These are phyloP conservation scores for Claviceps cyperi DNA, from an alignment of 2,329 filamentous ascomycete genomes.

Conservation along the genomic window DNA sequence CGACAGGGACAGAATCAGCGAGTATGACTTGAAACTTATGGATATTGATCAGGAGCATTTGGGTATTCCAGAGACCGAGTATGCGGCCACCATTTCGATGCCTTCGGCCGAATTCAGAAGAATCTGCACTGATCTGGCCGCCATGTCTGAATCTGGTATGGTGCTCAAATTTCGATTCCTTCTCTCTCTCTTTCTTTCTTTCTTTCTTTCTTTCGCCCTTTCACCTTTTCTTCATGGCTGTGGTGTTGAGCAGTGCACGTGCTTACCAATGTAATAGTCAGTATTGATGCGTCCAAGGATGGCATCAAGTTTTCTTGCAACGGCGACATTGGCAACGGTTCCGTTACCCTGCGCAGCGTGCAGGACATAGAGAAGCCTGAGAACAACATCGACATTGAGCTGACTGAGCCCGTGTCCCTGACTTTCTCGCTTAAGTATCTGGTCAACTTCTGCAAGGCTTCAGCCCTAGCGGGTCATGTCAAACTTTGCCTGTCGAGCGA, in stretches of 20 bases:
- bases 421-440: slow-evolving; percentile 99
- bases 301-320: slow-evolving; percentile 88
- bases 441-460: slow-evolving; percentile 99
- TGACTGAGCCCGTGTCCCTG: slow-evolving; percentile 81
- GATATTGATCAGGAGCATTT: slow-evolving; percentile 99
- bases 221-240: not conserved
- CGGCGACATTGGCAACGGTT: slow-evolving; percentile 91
- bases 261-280: slow-evolving; percentile 39
- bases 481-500: slow-evolving; percentile 92
- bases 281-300: slow-evolving; percentile 93
- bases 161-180: not conserved
- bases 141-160: slow-evolving; percentile 86
- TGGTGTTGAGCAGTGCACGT: not conserved
- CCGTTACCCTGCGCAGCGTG: slow-evolving; percentile 81
- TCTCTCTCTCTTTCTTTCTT: not conserved
- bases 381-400: slow-evolving; percentile 73
- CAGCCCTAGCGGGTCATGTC: slow-evolving; percentile 65
- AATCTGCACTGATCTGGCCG: slow-evolving; percentile 83
- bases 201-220: not conserved
- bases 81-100: slow-evolving; percentile 82
- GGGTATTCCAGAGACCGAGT: slow-evolving; percentile 98
- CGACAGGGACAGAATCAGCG: slow-evolving; percentile 79
- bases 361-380: slow-evolving; percentile 80
- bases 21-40: slow-evolving; percentile 99
- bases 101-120: slow-evolving; percentile 81